Percentiles rank a stretch among this genome's conserved stretches.
phyloP scores from a whole-genome alignment of 768 basidiomycete species.

The Holtermanniella nyarrowii region DNA sequence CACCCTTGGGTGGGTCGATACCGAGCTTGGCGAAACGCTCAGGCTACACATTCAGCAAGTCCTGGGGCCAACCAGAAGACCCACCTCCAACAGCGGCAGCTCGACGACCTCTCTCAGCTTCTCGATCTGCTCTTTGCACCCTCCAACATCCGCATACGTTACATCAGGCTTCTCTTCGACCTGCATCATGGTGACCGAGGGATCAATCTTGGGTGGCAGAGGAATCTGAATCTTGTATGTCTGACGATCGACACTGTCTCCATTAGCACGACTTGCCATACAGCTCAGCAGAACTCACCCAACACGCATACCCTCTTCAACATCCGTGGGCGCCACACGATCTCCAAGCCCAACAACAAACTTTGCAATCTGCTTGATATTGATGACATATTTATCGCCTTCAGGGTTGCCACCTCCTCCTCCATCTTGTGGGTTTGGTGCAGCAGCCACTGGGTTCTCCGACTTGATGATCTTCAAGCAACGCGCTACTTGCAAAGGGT shows the following conservation, averaged over 20 bases:
- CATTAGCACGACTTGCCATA: background rate
- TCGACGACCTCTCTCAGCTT: conserved; percentile 97
- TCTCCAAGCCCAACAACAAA: conserved; percentile 97
- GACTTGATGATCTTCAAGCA: conserved; percentile 96
- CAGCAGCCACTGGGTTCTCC: conserved; percentile 66
- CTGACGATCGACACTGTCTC: conserved; percentile 68
- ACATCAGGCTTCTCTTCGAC: conserved; percentile 98
- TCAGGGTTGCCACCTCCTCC: conserved; percentile 48
- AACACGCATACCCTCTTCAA: conserved; percentile 99
- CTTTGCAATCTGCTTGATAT: conserved; percentile 98
- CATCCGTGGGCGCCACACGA: conserved; percentile 91
- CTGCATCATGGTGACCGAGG: conserved; percentile 99
- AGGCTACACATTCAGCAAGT: conserved; percentile 51
- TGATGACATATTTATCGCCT: conserved; percentile 98
- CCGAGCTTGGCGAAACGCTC: conserved; percentile 96
- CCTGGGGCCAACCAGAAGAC: conserved; percentile 29
- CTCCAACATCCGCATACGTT: conserved; percentile 94
- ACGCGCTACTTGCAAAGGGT: conserved; percentile 89
- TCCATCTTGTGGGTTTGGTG: conserved; percentile 81
- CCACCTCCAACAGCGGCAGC: conserved; percentile 80
- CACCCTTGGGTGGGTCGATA: conserved; percentile 97
- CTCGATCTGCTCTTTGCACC: conserved; percentile 99
- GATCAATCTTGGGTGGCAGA: conserved; percentile 95
- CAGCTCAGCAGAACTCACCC: conserved; percentile 55
- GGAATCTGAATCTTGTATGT: conserved; percentile 99